Percentiles rank a stretch among this genome's conserved stretches.
These are phyloP conservation scores for Ceratocystis albifundus DNA, from an alignment of 2,329 filamentous ascomycete genomes.

Conservation along the genomic window DNA sequence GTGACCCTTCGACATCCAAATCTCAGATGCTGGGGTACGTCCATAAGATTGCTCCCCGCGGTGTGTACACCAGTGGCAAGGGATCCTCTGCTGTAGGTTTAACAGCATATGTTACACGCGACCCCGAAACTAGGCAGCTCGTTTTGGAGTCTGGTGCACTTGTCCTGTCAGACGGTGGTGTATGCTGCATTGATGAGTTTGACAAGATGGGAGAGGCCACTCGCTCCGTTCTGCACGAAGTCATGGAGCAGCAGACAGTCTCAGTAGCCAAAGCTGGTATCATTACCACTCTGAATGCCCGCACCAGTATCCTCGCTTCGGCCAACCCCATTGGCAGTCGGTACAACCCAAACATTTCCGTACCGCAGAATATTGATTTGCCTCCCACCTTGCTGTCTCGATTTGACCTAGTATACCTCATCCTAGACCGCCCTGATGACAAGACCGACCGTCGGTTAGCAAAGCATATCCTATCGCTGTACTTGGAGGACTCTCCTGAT, in stretches of 20 bases:
- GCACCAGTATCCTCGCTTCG: constrained; percentile 89
- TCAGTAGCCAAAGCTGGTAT: constrained; percentile 86
- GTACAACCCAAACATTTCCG: constrained; percentile 90
- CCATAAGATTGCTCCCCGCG: constrained; percentile 90
- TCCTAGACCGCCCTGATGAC: constrained; percentile 88
- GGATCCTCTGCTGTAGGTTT: constrained; percentile 72
- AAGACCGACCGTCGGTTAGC: constrained; percentile 77
- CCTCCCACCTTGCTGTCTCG: constrained; percentile 88
- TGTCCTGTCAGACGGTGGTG: constrained; percentile 68
- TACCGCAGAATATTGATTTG: constrained; percentile 95
- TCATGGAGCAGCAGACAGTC: constrained; percentile 80
- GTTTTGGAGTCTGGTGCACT: constrained; percentile 70
- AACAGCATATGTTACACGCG: constrained; percentile 68
- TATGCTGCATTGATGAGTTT: constrained; percentile 77
- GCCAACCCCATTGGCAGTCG: constrained; percentile 97
- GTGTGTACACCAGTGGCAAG: constrained; percentile 70
- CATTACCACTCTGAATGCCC: constrained; percentile 88
- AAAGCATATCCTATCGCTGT: constrained; percentile 89
- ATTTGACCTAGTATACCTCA: constrained; percentile 94
- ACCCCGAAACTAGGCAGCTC: constrained; percentile 68
- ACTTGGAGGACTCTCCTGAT: constrained; percentile 86
- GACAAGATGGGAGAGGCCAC: constrained; percentile 77
- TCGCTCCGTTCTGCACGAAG: constrained; percentile 71
- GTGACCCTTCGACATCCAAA: constrained; percentile 92
- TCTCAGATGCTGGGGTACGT: constrained; percentile 91